These are phyloP conservation scores for Echria macrotheca DNA, from an alignment of 495 filamentous ascomycete genomes.

Conservation along the genomic window DNA sequence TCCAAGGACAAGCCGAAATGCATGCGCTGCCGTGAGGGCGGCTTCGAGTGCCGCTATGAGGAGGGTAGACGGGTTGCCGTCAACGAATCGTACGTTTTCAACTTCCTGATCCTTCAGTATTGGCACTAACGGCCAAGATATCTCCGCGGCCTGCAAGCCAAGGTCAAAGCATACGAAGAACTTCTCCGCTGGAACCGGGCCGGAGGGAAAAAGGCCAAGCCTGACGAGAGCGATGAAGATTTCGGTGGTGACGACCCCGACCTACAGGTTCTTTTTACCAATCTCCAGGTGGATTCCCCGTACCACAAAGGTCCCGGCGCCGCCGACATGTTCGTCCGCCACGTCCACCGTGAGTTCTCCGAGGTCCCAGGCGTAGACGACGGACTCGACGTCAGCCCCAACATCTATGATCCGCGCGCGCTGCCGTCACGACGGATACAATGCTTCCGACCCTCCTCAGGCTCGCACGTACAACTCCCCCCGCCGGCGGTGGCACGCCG, in stretches of 20 bases:
- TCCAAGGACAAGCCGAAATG: conserved; percentile 22
- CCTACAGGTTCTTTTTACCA: conserved; percentile 19
- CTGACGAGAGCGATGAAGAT: conserved; percentile 18
- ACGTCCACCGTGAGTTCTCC: conserved; percentile 15
- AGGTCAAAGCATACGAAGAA: conserved; percentile 17
- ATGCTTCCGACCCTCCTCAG: too few relatives aligned
- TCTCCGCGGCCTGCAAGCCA: conserved; percentile 18
- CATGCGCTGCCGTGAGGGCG: conserved; percentile 14
- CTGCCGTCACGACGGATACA: conserved; percentile 16
- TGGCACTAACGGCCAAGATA: conserved; percentile 4
- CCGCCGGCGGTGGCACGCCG: conserved; percentile 42
- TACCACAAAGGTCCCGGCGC: conserved; percentile 21
- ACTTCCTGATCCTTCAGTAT: neutral
- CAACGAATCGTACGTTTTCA: conserved; percentile 17
- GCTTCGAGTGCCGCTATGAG: conserved; percentile 18
- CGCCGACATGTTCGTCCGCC: conserved; percentile 20
- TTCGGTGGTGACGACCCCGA: conserved; percentile 17
- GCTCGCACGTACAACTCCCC: conserved; percentile 28
- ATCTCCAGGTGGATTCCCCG: conserved; percentile 16
- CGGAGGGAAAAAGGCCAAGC: neutral
- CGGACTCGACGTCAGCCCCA: conserved; percentile 14
- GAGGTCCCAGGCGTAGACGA: conserved; percentile 16
- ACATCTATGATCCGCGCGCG: conserved; percentile 19
- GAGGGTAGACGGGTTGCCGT: conserved; percentile 17
- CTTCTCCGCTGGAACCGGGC: too few relatives aligned